phyloP scores from a whole-genome alignment of 257 asterid genomes.

The Gentiana macrophylla region DNA sequence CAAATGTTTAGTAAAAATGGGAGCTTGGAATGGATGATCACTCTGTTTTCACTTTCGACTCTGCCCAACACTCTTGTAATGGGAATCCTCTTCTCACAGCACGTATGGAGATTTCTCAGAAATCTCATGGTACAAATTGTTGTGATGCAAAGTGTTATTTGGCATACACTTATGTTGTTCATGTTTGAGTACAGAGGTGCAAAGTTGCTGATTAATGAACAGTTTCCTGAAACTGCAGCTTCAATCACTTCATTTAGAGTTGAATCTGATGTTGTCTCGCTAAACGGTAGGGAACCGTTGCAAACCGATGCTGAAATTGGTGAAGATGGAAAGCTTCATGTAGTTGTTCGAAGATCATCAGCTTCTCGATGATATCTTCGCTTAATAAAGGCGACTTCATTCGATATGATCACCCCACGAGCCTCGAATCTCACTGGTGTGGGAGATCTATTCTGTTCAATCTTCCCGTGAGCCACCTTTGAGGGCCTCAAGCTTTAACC shows the following conservation, averaged over 20 bases:
- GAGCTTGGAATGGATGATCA: constrained; percentile 68
- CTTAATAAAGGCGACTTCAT: constrained; percentile 34
- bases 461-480: constrained; percentile 86
- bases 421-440: constrained; percentile 80
- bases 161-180: constrained; percentile 83
- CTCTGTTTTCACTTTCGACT: constrained; percentile 73
- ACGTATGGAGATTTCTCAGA: constrained; percentile 90
- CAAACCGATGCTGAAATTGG: constrained; percentile 91
- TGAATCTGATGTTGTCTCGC: constrained; percentile 73
- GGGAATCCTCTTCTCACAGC: constrained; percentile 81
- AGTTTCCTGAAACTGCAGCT: constrained; percentile 80
- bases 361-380: constrained; percentile 42
- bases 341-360: constrained; percentile 55
- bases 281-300: constrained; percentile 72
- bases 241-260: constrained; percentile 68
- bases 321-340: constrained; percentile 78
- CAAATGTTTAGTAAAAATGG: constrained; percentile 47
- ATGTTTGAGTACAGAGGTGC: constrained; percentile 86
- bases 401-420: constrained; percentile 61
- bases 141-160: constrained; percentile 75
- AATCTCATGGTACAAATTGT: constrained; percentile 86
- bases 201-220: constrained; percentile 53
- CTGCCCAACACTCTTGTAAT: constrained; percentile 84
- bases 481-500: constrained; percentile 74
- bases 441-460: constrained; percentile 82